phyloP scores from a whole-genome alignment of 78 protist genomes.

The Dictyostelium capitatum region DNA sequence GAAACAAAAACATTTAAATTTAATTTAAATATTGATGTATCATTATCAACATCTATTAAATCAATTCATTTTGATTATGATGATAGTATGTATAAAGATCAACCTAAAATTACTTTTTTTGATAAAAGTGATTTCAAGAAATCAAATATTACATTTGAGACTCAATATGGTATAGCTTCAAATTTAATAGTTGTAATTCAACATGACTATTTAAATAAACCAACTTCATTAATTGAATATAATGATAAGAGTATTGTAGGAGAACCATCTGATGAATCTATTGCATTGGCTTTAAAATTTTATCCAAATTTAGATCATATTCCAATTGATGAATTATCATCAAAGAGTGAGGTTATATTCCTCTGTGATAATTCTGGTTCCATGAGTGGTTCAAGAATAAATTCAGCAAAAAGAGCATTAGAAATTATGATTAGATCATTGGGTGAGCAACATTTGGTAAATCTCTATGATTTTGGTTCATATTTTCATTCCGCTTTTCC shows the following conservation, averaged over 20 bases:
- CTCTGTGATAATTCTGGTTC: conserved; percentile 60
- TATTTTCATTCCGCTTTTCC: not conserved
- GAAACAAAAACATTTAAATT: not conserved
- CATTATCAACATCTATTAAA: not conserved
- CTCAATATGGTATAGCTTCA: not conserved
- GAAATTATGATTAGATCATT: conserved; percentile 43
- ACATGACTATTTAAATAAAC: not conserved
- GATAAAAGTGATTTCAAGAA: no score
- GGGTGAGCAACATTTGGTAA: conserved; percentile 45
- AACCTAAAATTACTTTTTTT: no score
- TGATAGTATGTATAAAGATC: no score
- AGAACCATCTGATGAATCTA: no score
- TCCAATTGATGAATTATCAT: conserved; percentile 9
- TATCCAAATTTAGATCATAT: not conserved
- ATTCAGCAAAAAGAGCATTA: conserved; percentile 26
- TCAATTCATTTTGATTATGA: not conserved
- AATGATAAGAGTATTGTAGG: not conserved
- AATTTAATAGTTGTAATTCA: not conserved
- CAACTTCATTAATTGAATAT: conserved; percentile 15
- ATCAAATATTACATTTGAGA: not conserved
- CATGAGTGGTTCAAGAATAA: conserved; percentile 49
- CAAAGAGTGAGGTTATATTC: conserved; percentile 31
- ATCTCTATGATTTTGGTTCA: conserved; percentile 61
- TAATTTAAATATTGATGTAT: not conserved
- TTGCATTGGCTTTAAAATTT: conserved; percentile 25